Conservation (phyloP, 139 green algal genomes). For the Gonium pectorale region DNA sequence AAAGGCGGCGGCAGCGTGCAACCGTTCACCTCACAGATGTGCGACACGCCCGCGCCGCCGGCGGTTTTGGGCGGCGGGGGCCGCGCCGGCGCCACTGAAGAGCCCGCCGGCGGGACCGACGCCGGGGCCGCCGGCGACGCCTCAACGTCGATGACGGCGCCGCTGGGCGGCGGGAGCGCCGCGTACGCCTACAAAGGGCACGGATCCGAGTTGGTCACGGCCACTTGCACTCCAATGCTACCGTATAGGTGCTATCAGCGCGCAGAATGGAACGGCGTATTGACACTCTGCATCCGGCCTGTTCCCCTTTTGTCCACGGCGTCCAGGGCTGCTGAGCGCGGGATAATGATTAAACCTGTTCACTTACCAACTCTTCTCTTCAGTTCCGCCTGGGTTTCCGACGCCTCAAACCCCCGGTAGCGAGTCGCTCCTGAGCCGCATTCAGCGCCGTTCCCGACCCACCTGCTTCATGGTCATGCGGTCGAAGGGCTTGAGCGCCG, state of each 20-base stretch:
- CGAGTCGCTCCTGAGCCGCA: not conserved
- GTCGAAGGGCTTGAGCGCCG: conserved; percentile 54
- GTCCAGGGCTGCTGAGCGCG: not conserved
- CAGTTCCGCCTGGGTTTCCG: too few species aligned
- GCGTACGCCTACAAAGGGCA: not conserved
- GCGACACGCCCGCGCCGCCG: conserved; percentile 43
- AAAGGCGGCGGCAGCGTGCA: conserved; percentile 70
- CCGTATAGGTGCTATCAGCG: too few species aligned
- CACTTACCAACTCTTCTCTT: too few species aligned
- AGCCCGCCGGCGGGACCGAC: not conserved
- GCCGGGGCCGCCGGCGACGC: not conserved
- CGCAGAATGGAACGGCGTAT: too few species aligned
- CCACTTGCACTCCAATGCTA: too few species aligned
- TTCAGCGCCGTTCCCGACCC: not conserved
- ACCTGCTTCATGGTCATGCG: conserved; percentile 44
- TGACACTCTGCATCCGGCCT: too few species aligned
- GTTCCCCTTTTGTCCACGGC: too few species aligned
- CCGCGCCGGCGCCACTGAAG: not conserved
- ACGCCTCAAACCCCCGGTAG: not conserved
- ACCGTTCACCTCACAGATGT: conserved; percentile 73
- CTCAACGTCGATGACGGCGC: not conserved
- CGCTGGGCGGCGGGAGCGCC: not conserved
- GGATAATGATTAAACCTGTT: too few species aligned
- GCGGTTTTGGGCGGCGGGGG: conserved; percentile 13
- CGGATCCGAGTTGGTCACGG: too few species aligned